Percentiles rank a stretch among this genome's conserved stretches.
Conservation (phyloP, 2,329 filamentous ascomycete genomes). For the Clonostachys rosea region DNA sequence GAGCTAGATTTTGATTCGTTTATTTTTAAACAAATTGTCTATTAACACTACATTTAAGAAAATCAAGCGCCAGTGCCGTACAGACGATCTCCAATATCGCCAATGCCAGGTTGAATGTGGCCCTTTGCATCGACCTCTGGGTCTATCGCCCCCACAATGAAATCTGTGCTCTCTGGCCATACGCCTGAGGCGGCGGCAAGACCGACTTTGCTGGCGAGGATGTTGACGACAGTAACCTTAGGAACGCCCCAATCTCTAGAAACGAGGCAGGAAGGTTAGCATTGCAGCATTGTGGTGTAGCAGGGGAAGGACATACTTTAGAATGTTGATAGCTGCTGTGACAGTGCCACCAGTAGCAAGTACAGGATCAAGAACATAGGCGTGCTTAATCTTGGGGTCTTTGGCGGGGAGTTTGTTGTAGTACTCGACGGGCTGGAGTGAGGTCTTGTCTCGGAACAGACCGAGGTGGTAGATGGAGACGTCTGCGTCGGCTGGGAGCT, state of each 20-base stretch:
- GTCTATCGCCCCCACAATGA: constrained; percentile 39
- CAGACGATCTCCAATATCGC: constrained; percentile 49
- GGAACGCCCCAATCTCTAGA: constrained; percentile 59
- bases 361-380: constrained; percentile 62
- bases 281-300: too few relatives aligned
- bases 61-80: constrained; percentile 25
- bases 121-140: constrained; percentile 39
- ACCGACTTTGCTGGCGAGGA: constrained; percentile 51
- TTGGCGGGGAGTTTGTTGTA: constrained; percentile 59
- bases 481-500: constrained; percentile 13
- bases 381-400: constrained; percentile 34
- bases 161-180: constrained; percentile 32
- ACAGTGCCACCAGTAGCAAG: constrained; percentile 66
- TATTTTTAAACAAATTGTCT: too few relatives aligned
- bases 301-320: constrained; percentile 19
- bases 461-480: constrained; percentile 57
- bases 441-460: constrained; percentile 26
- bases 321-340: constrained; percentile 59
- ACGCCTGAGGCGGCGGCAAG: constrained; percentile 47
- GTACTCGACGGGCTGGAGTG: constrained; percentile 63
- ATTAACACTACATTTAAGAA: too few relatives aligned
- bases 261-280: too few relatives aligned
- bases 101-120: constrained; percentile 37
- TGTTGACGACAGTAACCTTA: constrained; percentile 50
- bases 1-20: too few relatives aligned